Conservation (phyloP, 768 basidiomycete genomes). For the Agrocybe chaxingu region DNA sequence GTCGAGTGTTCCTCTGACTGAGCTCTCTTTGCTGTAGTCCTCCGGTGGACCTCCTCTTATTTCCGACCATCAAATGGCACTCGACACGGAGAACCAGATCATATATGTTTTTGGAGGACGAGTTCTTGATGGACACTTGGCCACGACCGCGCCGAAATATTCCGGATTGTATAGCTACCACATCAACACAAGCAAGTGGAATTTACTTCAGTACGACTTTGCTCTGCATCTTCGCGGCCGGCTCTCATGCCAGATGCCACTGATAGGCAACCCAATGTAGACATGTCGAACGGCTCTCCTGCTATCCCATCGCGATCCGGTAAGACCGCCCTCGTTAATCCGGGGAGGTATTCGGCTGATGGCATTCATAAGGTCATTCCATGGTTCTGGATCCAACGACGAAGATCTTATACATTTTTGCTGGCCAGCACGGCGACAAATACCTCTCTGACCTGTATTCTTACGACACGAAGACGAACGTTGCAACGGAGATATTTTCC, state of each 20-base stretch:
- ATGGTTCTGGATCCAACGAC: conserved; percentile 70
- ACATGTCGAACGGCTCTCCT: conserved; percentile 27
- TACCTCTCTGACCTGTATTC: conserved; percentile 77
- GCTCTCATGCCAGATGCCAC: neutral
- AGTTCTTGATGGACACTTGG: conserved; percentile 64
- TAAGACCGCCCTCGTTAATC: conserved; percentile 19
- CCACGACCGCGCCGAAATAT: conserved; percentile 43
- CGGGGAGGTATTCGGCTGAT: neutral
- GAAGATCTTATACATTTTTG: conserved; percentile 67
- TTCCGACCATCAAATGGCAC: conserved; percentile 80
- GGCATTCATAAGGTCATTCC: conserved; percentile 55
- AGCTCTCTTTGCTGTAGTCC: conserved; percentile 31
- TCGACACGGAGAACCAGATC: conserved; percentile 68
- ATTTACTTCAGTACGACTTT: conserved; percentile 54
- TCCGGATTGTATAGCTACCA: conserved; percentile 76
- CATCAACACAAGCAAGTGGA: conserved; percentile 65
- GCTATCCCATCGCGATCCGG: conserved; percentile 62
- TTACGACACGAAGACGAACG: conserved; percentile 58
- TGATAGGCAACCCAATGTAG: conserved; percentile 20
- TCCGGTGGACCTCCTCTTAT: conserved; percentile 70
- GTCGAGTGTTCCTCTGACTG: neutral
- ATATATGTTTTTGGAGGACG: conserved; percentile 78
- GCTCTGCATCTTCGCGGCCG: neutral
- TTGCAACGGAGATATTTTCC: conserved; percentile 57
- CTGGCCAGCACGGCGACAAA: conserved; percentile 64